Conservation (phyloP, 2,329 filamentous ascomycete genomes). For the Tolypocladium endophyticum region DNA sequence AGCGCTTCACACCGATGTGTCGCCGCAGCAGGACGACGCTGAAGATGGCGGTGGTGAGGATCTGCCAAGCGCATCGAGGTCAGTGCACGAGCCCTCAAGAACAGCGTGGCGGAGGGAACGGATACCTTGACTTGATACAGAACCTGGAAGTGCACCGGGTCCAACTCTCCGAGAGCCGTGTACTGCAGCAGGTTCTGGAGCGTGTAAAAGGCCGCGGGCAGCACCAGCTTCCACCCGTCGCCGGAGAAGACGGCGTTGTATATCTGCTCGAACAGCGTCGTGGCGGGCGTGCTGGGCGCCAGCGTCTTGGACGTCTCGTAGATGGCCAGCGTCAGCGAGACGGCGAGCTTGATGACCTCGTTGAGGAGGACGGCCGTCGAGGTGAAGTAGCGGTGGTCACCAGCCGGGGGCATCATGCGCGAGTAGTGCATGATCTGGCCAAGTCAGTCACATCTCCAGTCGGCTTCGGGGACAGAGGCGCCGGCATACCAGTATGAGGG, state of each 20-base stretch:
- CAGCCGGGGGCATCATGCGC: constrained; percentile 75
- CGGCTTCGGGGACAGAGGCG: neutral
- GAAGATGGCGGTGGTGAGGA: constrained; percentile 81
- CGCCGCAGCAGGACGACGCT: constrained; percentile 68
- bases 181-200: constrained; percentile 92
- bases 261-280: constrained; percentile 70
- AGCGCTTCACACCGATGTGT: constrained; percentile 61
- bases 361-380: constrained; percentile 92
- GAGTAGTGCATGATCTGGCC: constrained; percentile 85
- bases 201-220: constrained; percentile 82
- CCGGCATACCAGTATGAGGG: constrained; percentile 55
- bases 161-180: constrained; percentile 79
- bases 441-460: neutral
- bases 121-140: constrained; percentile 77
- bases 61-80: constrained; percentile 29
- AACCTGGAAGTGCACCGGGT: constrained; percentile 87
- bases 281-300: constrained; percentile 69
- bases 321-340: constrained; percentile 77
- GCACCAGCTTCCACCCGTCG: constrained; percentile 89
- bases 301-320: constrained; percentile 75
- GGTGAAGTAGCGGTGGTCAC: constrained; percentile 81
- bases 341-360: constrained; percentile 79
- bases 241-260: constrained; percentile 73
- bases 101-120: neutral
- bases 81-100: neutral